Evolutionary conservation across 805 yeast genomes (phyloP).

Genomic region (Candida multigemmis): DNA sequence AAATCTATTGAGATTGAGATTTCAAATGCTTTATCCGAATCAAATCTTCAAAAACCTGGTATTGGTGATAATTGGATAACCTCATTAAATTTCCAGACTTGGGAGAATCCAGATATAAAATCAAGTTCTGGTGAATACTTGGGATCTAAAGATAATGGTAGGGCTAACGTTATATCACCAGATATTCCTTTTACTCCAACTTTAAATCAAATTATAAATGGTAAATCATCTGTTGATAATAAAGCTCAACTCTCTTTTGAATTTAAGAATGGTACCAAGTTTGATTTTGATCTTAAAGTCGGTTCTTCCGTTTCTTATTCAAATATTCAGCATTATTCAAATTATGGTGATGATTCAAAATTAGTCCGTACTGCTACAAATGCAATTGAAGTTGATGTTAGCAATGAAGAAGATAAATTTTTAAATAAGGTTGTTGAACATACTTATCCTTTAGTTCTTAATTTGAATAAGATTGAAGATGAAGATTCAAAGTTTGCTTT

Average conservation of each 20-base stretch:
- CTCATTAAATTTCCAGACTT: slow-evolving; percentile 45
- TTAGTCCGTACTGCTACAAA: slow-evolving; percentile 13
- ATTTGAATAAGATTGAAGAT: slow-evolving; percentile 1
- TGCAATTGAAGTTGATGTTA: not conserved
- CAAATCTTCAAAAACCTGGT: slow-evolving; percentile 9
- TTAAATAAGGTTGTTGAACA: slow-evolving; percentile 6
- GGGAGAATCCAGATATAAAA: slow-evolving; percentile 37
- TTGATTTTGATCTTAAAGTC: slow-evolving; percentile 18
- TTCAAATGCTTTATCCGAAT: slow-evolving; percentile 41
- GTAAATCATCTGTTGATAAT: slow-evolving; percentile 22
- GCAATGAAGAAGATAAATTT: not conserved
- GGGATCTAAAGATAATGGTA: not conserved
- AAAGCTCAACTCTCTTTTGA: slow-evolving; percentile 25
- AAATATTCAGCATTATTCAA: slow-evolving; percentile 28
- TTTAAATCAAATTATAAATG: slow-evolving; percentile 24
- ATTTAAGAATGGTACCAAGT: slow-evolving; percentile 26
- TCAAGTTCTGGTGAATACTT: slow-evolving; percentile 31
- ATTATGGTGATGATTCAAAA: slow-evolving; percentile 32
- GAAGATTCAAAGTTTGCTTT: slow-evolving; percentile 1
- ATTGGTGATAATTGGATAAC: slow-evolving; percentile 51
- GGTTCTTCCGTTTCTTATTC: slow-evolving; percentile 19
- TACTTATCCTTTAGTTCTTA: slow-evolving; percentile 19
- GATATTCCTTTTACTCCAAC: not conserved
- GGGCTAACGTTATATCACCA: not conserved
- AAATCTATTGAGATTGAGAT: slow-evolving; percentile 38